phyloP scores from a whole-genome alignment of 2,329 filamentous ascomycete species.

The Amylocarpus encephaloides region DNA sequence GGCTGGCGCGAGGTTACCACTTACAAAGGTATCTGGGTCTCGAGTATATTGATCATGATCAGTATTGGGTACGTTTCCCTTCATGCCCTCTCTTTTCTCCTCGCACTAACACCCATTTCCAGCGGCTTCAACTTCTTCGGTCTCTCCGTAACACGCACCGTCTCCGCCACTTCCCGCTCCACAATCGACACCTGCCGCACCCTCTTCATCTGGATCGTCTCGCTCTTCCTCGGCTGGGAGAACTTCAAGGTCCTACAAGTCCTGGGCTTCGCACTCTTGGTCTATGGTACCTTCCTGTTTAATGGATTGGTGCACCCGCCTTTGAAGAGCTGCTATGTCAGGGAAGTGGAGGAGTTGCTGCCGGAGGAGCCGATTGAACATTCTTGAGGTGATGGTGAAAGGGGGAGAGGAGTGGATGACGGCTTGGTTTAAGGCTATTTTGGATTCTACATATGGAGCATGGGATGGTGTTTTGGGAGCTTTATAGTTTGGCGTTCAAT shows the following conservation, averaged over 20 bases:
- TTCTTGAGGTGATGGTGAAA: conserved; percentile 6
- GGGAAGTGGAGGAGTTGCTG: conserved; percentile 57
- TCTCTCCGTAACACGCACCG: conserved; percentile 79
- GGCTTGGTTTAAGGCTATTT: neutral
- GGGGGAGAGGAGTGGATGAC: neutral
- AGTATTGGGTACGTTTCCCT: conserved; percentile 73
- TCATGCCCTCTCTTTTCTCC: neutral
- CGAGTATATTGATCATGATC: conserved; percentile 89
- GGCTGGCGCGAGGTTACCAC: conserved; percentile 75
- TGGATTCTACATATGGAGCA: neutral
- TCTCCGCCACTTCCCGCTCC: conserved; percentile 87
- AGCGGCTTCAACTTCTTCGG: conserved; percentile 99
- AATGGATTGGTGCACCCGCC: conserved; percentile 89
- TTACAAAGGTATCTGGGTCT: conserved; percentile 63
- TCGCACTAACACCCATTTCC: neutral
- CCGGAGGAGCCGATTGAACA: conserved; percentile 84
- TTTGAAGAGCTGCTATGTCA: conserved; percentile 57
- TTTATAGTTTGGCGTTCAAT: too few species aligned
- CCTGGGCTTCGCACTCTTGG: conserved; percentile 75
- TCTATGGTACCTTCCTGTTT: conserved; percentile 95
- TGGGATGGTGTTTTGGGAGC: neutral
- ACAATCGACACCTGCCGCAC: conserved; percentile 98
- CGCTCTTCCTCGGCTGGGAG: conserved; percentile 90
- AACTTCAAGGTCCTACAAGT: conserved; percentile 97
- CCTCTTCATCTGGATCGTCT: conserved; percentile 96